Evolutionary conservation across 108 stramenopile genomes (phyloP), one percentile per base, ranked within the genome.

Genomic region (Mayamaea pseudoterrestris): DNA sequence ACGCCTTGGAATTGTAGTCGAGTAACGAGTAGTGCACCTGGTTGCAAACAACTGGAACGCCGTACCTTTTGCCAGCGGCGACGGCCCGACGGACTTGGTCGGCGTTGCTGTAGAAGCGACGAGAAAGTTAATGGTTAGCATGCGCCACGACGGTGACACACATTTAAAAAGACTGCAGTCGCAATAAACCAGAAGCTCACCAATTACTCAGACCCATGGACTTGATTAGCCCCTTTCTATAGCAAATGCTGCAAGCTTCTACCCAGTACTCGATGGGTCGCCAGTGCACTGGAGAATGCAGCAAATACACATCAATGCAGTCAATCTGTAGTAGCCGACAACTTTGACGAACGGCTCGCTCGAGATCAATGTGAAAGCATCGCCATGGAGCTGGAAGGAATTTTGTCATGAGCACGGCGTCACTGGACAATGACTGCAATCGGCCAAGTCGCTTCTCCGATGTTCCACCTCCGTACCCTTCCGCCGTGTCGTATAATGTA

Each of bases 391-490:
- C 70, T 7, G 77, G 77, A 21, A 83, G 47, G 47, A 76, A 83
- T 40, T 83, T 83, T 34, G 82, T 76, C 58, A 73, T 74, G 42
- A 74, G 14, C 18, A 78, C 43, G 13, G 57, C 37, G 37, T 36
- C 51, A 31, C 26, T 51, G 40, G 41, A 31, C 39, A 26, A 12
- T 11, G 52, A 25, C 31, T 44, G 41, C 28, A 71, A 48, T 23
- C 61, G 36, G 44, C 72, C 72, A 12, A 76, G 22, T 8, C 82
- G 40, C 46, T 64, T 48, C 58, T 83, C 82, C 27, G 60, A 60
- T 0, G 75, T 83, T 13, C 79, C 79, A 31, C 79, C 79, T 4
- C 82, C 82, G 50, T 83, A 83, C 39, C 82, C 82, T 63, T 83
- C 82, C 0, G 82, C 82, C 5, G 82, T 83, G 52, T 83, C 82